Evolutionary conservation across 2,329 filamentous ascomycete genomes (phyloP).

Genomic region (Dichotomopilus funicola): DNA sequence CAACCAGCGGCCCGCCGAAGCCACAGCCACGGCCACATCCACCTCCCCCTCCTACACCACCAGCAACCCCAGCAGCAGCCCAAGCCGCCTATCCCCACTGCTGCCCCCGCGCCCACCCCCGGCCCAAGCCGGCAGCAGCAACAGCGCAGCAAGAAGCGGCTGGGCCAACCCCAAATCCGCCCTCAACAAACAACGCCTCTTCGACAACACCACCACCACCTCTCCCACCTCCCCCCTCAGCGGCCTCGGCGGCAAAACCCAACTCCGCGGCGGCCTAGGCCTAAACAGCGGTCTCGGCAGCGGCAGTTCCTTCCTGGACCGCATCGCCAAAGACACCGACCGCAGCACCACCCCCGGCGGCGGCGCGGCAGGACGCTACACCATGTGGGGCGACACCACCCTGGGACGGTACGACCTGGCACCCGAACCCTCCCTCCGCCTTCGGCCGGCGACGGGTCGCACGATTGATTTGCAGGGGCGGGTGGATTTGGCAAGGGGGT

Average conservation of each 20-base stretch:
- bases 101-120: background rate
- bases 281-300: background rate
- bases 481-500: slow-evolving; percentile 40
- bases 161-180: too few species aligned
- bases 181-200: too few species aligned
- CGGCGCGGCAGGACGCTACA: background rate
- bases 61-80: background rate
- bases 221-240: too few species aligned
- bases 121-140: too few species aligned
- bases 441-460: slow-evolving; percentile 39
- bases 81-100: background rate
- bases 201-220: too few species aligned
- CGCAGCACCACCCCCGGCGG: background rate
- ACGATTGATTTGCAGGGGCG: slow-evolving; percentile 37
- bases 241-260: background rate
- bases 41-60: too few species aligned
- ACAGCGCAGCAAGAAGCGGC: too few species aligned
- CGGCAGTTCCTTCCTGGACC: slow-evolving; percentile 8
- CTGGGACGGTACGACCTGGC: slow-evolving; percentile 20
- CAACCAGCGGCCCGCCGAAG: slow-evolving; percentile 5
- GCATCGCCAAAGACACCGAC: background rate
- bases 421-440: slow-evolving; percentile 28
- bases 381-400: slow-evolving; percentile 4
- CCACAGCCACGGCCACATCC: slow-evolving; percentile 1
- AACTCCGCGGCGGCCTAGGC: too few species aligned